Evolutionary conservation across 768 basidiomycete genomes (phyloP).

Genomic region (Suillus cothurnatus): DNA sequence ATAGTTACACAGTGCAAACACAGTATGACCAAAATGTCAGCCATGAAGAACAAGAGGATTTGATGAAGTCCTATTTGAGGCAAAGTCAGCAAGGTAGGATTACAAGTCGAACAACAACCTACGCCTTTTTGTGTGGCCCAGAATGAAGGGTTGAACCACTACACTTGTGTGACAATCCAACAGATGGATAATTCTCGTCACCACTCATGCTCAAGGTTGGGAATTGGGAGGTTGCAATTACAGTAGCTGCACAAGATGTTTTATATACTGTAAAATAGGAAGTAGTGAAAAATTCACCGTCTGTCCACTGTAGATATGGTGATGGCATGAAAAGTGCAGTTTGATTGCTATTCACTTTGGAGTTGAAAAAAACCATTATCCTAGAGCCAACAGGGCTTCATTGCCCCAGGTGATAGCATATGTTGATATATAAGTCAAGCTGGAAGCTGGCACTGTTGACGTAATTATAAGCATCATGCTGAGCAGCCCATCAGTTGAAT

Average conservation of each 20-base stretch:
- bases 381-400: constrained; percentile 11
- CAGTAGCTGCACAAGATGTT: background rate
- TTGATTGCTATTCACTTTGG: background rate
- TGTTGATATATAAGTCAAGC: background rate
- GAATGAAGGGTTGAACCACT: background rate
- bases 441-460: background rate
- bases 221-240: background rate
- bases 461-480: background rate
- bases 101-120: background rate
- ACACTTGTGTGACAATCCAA: background rate
- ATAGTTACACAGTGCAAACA: constrained; percentile 22
- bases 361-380: background rate
- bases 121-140: background rate
- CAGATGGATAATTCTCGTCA: background rate
- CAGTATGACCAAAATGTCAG: constrained; percentile 22
- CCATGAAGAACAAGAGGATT: constrained; percentile 25
- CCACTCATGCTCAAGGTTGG: background rate
- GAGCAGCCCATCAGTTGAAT: background rate
- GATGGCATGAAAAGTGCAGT: background rate
- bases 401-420: background rate
- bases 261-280: background rate
- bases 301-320: background rate
- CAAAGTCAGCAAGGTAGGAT: background rate
- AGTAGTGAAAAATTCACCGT: background rate
- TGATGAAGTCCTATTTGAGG: background rate